phyloP scores from a whole-genome alignment of 331 rosid genomes.

The Saraca asoca region DNA sequence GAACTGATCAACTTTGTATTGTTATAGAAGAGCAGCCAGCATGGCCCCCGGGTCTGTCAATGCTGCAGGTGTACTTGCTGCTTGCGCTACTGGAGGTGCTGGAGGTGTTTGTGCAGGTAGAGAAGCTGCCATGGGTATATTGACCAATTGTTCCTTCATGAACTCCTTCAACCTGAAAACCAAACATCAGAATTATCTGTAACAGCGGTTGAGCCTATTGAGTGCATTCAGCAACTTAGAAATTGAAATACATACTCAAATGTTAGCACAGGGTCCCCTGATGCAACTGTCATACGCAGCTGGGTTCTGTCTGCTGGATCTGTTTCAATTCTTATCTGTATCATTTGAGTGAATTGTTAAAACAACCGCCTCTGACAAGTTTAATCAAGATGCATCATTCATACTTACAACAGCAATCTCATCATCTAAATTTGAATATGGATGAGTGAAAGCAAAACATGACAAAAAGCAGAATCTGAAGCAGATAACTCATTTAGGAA shows the following conservation, averaged over 20 bases:
- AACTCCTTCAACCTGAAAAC: constrained; percentile 79
- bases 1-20: constrained; percentile 14
- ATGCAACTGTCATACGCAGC: constrained; percentile 93
- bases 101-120: constrained; percentile 38
- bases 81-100: constrained; percentile 44
- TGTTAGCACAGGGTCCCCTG: constrained; percentile 91
- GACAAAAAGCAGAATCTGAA: not conserved
- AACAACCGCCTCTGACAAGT: constrained; percentile 1
- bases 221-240: not conserved
- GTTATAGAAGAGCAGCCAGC: constrained; percentile 66
- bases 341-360: constrained; percentile 31
- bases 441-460: not conserved
- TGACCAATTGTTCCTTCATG: constrained; percentile 63
- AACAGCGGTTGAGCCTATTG: constrained; percentile 2
- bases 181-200: constrained; percentile 31
- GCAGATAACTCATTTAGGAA: not conserved
- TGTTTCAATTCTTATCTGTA: constrained; percentile 86
- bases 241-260: constrained; percentile 65
- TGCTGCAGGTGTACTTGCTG: constrained; percentile 41
- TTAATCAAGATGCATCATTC: not conserved
- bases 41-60: constrained; percentile 67
- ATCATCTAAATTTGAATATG: constrained; percentile 22
- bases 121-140: constrained; percentile 43
- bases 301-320: constrained; percentile 99
- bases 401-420: not conserved